Evolutionary conservation across 148 eudicot genomes (phyloP).

Genomic region (Chenopodium suecicum): DNA sequence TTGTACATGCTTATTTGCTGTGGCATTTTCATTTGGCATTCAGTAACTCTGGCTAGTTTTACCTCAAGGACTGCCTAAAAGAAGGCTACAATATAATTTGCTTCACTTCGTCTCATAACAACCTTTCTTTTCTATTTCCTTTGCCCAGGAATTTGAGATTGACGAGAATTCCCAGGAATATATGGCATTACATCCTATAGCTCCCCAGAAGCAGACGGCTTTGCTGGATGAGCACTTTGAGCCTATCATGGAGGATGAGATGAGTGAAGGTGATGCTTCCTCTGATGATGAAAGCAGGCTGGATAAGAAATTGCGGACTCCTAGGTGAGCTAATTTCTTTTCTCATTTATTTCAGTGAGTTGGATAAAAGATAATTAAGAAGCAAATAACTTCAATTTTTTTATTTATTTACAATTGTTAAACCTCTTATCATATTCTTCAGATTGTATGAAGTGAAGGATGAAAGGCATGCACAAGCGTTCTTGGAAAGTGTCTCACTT

Average conservation of each 20-base stretch:
- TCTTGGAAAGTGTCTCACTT: constrained; percentile 52
- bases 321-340: constrained; percentile 43
- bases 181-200: constrained; percentile 16
- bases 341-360: background rate
- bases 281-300: constrained; percentile 46
- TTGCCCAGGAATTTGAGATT: constrained; percentile 34
- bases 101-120: background rate
- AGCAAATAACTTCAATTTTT: too few species aligned
- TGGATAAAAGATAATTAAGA: background rate
- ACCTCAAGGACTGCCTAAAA: background rate
- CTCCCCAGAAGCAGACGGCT: constrained; percentile 35
- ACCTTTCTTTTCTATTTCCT: constrained; percentile 33
- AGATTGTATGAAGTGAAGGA: constrained; percentile 92
- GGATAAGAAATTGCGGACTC: constrained; percentile 42
- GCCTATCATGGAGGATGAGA: constrained; percentile 43
- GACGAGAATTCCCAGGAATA: constrained; percentile 30
- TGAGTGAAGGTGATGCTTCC: constrained; percentile 58
- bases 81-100: background rate
- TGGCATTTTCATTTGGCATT: background rate
- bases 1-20: background rate
- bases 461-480: constrained; percentile 89
- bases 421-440: background rate
- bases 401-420: background rate
- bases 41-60: background rate
- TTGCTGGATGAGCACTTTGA: constrained; percentile 82